Conservation (phyloP, 2,329 filamentous ascomycete genomes). For the Aspergillus unguis region DNA sequence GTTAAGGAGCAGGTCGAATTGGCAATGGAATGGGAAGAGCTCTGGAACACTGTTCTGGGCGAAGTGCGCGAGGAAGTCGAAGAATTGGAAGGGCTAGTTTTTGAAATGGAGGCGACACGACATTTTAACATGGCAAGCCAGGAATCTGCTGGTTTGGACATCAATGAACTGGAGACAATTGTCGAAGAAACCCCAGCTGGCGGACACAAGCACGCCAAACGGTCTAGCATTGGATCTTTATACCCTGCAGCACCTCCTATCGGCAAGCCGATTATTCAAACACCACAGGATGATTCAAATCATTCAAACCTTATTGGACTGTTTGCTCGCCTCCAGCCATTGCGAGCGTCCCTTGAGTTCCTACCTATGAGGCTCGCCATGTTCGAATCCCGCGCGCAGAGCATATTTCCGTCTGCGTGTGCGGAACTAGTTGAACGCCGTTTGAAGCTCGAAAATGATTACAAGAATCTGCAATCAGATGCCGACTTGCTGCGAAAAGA, state of each 20-base stretch:
- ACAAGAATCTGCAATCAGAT: constrained; percentile 83
- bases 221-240: constrained; percentile 63
- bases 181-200: constrained; percentile 75
- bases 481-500: constrained; percentile 86
- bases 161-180: constrained; percentile 88
- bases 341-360: constrained; percentile 91
- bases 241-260: constrained; percentile 52
- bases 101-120: constrained; percentile 95
- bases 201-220: constrained; percentile 56
- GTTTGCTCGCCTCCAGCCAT: constrained; percentile 91
- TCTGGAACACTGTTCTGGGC: constrained; percentile 90
- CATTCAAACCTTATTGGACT: constrained; percentile 81
- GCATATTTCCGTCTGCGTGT: constrained; percentile 83
- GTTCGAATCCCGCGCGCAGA: constrained; percentile 74
- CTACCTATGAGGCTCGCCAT: constrained; percentile 88
- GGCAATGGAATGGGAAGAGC: constrained; percentile 98
- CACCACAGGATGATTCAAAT: constrained; percentile 75
- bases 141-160: constrained; percentile 63
- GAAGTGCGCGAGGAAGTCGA: constrained; percentile 90
- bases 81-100: constrained; percentile 73
- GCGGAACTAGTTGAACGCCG: constrained; percentile 78
- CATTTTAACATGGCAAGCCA: constrained; percentile 71
- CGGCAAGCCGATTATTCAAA: constrained; percentile 42
- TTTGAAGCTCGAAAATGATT: constrained; percentile 73
- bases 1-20: constrained; percentile 91